Base-by-base conservation (phyloP, 148 eudicot species). In the Silene uniflora region DNA sequence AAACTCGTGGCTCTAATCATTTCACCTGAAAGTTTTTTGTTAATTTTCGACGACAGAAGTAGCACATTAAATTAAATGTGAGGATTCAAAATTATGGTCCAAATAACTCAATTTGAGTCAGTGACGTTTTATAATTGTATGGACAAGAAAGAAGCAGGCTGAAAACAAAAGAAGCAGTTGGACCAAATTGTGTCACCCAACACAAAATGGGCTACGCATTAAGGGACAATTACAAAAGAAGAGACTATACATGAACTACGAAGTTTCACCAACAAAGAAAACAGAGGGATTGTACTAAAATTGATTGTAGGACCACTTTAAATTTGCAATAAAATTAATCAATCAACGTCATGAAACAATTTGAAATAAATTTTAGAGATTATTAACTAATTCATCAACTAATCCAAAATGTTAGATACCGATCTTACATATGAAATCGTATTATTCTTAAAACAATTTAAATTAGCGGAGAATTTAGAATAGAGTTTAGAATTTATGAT, bases 291-390 rank as follows among this genome's bases (percentile, higher is more conserved):
- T 10, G 27, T 21, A 61, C 65, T 10, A 21, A 61, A 61, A 61
- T 14, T 23, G 65, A 22, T 61, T 61, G 65, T 61, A 10, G 65
- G 65, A 3, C 65, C 65, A 61, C 14, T 24, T 22, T 24, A 61
- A 2, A 1, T 10, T 22, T 61, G 24, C 25, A 21, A 11, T 16
- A 6, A 8, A 7, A 22, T 10, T n/a, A 25, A 10, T 67, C 73
- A 67, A 76, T 76, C 73, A 67, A 39, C 72, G n/a, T 67, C 72
- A 66, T 27, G 54, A 46, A 49, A 25, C 24, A 13, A 66, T 66
- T 71, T 49, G 12, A 76, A 54, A 39, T 39, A 39, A 39, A 39
- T 39, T 39, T 39, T 39, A 6, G 9, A 39, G 44, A 39, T 6
- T 49, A 35, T 24, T 24, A 27, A 44, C 64, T 17, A 39, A 49